Conservation (phyloP, 2,329 filamentous ascomycete species). For the Kalaharituber pfeilii region DNA sequence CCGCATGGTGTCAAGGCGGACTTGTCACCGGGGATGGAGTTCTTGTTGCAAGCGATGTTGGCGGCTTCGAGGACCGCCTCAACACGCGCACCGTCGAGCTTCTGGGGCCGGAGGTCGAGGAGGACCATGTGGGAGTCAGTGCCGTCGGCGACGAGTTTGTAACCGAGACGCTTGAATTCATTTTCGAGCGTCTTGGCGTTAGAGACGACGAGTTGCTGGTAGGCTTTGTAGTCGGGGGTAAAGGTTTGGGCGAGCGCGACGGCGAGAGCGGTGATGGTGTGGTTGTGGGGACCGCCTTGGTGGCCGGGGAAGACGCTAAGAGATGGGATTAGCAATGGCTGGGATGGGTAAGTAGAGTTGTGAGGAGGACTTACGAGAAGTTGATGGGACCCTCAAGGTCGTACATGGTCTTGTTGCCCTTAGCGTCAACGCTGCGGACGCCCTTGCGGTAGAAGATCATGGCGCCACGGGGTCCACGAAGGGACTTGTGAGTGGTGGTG, state of each 20-base stretch:
- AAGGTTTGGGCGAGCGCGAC: constrained; percentile 92
- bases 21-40: constrained; percentile 94
- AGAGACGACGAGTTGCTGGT: constrained; percentile 79
- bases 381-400: constrained; percentile 95
- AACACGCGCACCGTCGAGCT: constrained; percentile 81
- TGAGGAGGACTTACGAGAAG: constrained; percentile 42
- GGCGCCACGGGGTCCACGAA: constrained; percentile 88
- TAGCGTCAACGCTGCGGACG: constrained; percentile 72
- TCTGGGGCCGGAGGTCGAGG: constrained; percentile 73
- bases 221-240: constrained; percentile 75
- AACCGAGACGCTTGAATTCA: constrained; percentile 69
- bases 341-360: not conserved
- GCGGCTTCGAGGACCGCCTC: constrained; percentile 94
- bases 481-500: constrained; percentile 97
- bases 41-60: constrained; percentile 99
- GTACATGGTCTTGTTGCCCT: constrained; percentile 81
- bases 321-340: not conserved
- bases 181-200: constrained; percentile 85
- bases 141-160: constrained; percentile 87
- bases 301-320: constrained; percentile 83
- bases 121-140: constrained; percentile 98
- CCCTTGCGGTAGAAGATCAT: constrained; percentile 99
- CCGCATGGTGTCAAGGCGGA: constrained; percentile 86
- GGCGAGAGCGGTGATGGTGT: constrained; percentile 93
- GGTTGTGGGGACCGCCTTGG: constrained; percentile 97